These are phyloP conservation scores for Coprinellus aureogranulatus DNA, from an alignment of 768 basidiomycete species.

Conservation along the genomic window DNA sequence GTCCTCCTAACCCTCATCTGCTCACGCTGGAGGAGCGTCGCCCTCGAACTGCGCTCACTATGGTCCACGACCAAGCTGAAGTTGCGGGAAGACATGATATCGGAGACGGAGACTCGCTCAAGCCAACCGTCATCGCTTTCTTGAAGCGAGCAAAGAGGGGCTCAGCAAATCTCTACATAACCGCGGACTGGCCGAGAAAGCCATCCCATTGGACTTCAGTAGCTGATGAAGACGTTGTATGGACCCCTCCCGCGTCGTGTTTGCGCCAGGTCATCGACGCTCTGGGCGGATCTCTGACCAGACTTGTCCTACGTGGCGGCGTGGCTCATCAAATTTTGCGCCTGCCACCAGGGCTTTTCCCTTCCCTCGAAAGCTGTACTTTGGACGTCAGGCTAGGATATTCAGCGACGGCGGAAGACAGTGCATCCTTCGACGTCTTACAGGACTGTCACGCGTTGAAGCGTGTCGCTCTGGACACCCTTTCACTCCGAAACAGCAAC, in stretches of 20 bases:
- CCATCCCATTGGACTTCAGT: no score
- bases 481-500: neutral
- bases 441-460: neutral
- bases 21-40: neutral
- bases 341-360: neutral
- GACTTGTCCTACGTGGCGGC: neutral
- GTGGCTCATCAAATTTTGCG: neutral
- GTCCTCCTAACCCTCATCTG: neutral
- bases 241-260: neutral
- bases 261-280: neutral
- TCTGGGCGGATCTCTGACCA: neutral
- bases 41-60: neutral
- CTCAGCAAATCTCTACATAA: no score
- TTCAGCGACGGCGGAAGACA: neutral
- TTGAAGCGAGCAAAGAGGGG: neutral
- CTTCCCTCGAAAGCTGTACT: neutral
- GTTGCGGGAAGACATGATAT: no score
- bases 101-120: neutral
- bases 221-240: neutral
- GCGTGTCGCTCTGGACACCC: neutral
- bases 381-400: neutral
- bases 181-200: neutral
- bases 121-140: neutral
- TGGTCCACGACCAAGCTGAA: neutral
- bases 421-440: neutral